A percentile compares a stretch with the other conserved stretches of the same genome.
phyloP scores from a whole-genome alignment of 2,329 filamentous ascomycete species.

The Orbilia javanica region DNA sequence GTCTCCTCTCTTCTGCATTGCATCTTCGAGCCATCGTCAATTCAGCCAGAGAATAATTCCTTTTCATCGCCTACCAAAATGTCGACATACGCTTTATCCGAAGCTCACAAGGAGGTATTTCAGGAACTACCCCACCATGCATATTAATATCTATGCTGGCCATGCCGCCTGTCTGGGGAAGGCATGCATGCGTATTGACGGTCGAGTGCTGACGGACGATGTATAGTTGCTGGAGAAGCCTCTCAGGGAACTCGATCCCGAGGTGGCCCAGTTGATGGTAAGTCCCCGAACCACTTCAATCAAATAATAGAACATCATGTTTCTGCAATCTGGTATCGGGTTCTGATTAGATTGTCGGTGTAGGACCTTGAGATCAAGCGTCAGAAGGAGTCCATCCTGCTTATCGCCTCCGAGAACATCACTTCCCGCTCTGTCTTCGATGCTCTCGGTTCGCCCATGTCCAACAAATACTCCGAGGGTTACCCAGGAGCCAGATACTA shows the following conservation, averaged over 20 bases:
- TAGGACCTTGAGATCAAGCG: conserved; percentile 93
- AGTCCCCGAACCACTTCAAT: conserved; percentile 62
- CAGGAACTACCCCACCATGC: conserved; percentile 24
- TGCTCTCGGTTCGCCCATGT: conserved; percentile 92
- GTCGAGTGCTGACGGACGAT: conserved; percentile 64
- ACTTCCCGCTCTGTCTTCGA: conserved; percentile 98
- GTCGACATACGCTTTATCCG: conserved; percentile 70
- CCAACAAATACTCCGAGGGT: conserved; percentile 99
- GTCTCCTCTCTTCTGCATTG: neutral
- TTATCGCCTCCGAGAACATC: conserved; percentile 99
- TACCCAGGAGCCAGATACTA: conserved; percentile 99
- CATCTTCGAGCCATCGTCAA: neutral
- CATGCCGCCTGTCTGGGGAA: no score
- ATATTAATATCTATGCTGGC: neutral
- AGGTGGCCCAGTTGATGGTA: conserved; percentile 98
- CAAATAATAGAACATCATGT: no score
- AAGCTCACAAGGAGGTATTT: conserved; percentile 70
- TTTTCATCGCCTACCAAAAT: conserved; percentile 61
- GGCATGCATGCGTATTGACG: no score
- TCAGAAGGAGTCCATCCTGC: conserved; percentile 97
- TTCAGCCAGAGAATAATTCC: conserved; percentile 18
- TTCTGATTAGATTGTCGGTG: conserved; percentile 57
- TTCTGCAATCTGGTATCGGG: neutral
- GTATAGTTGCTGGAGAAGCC: conserved; percentile 93
- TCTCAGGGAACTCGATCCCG: conserved; percentile 88